Percentiles rank a stretch among this genome's conserved stretches.
Conservation (phyloP, 257 asterid genomes). For the Jaltomata sinuosa region DNA sequence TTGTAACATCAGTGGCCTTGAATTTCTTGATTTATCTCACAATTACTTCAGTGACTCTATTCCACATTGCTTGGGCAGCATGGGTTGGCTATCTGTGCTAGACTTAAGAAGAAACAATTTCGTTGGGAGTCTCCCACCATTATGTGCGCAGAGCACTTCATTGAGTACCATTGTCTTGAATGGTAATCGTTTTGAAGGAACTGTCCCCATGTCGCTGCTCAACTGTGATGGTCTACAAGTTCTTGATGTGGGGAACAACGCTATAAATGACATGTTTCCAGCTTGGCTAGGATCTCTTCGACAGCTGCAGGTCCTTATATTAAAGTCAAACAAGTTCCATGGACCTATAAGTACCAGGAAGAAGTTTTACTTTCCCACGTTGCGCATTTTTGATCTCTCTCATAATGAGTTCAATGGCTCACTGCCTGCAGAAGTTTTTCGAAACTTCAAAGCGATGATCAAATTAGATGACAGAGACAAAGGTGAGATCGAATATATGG, state of each 20-base stretch:
- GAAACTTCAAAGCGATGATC: background rate
- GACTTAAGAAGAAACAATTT: background rate
- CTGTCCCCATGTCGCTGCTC: background rate
- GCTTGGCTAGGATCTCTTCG: too few relatives aligned
- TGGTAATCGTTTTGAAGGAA: background rate
- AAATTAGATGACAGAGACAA: background rate
- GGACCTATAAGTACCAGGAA: background rate
- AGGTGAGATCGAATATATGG: background rate
- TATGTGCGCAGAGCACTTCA: background rate
- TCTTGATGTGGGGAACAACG: background rate
- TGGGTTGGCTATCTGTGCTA: background rate
- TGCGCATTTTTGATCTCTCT: background rate
- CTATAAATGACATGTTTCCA: background rate
- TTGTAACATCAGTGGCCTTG: background rate
- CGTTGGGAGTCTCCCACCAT: background rate
- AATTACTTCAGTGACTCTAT: background rate
- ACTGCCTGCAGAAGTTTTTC: background rate
- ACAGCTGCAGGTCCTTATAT: too few relatives aligned
- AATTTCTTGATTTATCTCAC: background rate
- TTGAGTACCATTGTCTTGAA: background rate
- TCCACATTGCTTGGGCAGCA: background rate
- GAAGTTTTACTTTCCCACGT: background rate
- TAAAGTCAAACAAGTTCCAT: too few relatives aligned
- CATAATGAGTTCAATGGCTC: background rate
- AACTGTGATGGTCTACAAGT: background rate